A percentile compares a stretch with the other conserved stretches of the same genome.
Conservation (phyloP, 345 rosid species). For the Citropsis articulata region DNA sequence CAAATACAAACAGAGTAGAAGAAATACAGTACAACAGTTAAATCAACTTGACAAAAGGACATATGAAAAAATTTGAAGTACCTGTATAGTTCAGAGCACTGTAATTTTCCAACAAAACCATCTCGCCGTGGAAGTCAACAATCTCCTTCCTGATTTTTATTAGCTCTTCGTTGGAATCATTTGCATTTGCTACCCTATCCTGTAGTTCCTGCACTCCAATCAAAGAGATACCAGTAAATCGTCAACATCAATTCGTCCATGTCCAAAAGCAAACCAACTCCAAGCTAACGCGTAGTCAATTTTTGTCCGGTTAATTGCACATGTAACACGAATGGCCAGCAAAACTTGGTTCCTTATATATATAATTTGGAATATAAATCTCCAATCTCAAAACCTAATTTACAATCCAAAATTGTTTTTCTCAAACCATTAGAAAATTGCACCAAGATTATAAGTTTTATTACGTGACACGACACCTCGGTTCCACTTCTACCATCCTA, state of each 20-base stretch:
- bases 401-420: background rate
- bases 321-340: background rate
- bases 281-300: background rate
- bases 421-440: background rate
- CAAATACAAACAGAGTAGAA: background rate
- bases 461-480: too few species aligned
- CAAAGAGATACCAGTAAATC: background rate
- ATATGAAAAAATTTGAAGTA: conserved; percentile 6
- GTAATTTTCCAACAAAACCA: conserved; percentile 90
- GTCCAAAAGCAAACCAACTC: background rate
- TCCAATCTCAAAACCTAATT: background rate
- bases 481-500: too few species aligned
- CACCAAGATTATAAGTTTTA: too few species aligned
- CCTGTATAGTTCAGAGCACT: conserved; percentile 98
- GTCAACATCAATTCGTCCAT: background rate
- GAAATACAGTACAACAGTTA: background rate
- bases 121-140: conserved; percentile 92
- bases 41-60: background rate
- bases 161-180: conserved; percentile 51
- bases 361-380: background rate
- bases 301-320: background rate
- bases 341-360: background rate
- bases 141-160: conserved; percentile 72
- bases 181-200: conserved; percentile 64
- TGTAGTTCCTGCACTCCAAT: conserved; percentile 61